Conservation (phyloP, 2,329 filamentous ascomycete genomes). For the Polychaeton citri region DNA sequence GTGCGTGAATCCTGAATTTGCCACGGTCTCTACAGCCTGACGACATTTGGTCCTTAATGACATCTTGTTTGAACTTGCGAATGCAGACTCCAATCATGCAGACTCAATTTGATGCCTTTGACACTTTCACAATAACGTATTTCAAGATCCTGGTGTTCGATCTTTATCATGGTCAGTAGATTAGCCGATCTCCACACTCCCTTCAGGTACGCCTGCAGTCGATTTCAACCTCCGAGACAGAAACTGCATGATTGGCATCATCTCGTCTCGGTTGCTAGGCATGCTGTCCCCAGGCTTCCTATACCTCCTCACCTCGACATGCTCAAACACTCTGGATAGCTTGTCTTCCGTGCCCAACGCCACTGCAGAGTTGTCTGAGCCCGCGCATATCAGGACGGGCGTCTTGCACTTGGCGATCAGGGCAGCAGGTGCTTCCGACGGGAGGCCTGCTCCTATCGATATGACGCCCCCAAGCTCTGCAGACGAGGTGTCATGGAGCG, state of each 20-base stretch:
- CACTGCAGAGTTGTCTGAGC: constrained; percentile 36
- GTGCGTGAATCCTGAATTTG: too few species aligned
- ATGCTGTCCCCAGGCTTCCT: constrained; percentile 61
- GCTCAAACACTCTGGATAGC: constrained; percentile 39
- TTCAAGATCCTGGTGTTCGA: too few species aligned
- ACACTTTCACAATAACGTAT: too few species aligned
- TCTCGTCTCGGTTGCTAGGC: constrained; percentile 73
- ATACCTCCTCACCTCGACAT: constrained; percentile 57
- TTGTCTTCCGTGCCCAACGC: constrained; percentile 50
- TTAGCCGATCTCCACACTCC: constrained; percentile 33
- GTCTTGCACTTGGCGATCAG: constrained; percentile 43
- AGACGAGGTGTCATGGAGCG: constrained; percentile 6
- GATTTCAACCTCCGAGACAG: constrained; percentile 53
- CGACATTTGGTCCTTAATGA: too few species aligned
- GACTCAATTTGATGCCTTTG: too few species aligned
- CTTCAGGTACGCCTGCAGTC: constrained; percentile 38
- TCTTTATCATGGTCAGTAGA: too few species aligned
- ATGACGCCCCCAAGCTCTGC: constrained; percentile 45
- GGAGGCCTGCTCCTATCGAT: constrained; percentile 48
- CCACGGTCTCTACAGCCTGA: too few species aligned
- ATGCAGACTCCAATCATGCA: too few species aligned
- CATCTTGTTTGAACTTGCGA: too few species aligned
- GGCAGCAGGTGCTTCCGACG: constrained; percentile 32
- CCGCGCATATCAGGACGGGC: constrained; percentile 49
- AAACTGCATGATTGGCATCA: constrained; percentile 80